Conservation (phyloP, 805 yeast genomes). For the Saccharomycopsis olivae region DNA sequence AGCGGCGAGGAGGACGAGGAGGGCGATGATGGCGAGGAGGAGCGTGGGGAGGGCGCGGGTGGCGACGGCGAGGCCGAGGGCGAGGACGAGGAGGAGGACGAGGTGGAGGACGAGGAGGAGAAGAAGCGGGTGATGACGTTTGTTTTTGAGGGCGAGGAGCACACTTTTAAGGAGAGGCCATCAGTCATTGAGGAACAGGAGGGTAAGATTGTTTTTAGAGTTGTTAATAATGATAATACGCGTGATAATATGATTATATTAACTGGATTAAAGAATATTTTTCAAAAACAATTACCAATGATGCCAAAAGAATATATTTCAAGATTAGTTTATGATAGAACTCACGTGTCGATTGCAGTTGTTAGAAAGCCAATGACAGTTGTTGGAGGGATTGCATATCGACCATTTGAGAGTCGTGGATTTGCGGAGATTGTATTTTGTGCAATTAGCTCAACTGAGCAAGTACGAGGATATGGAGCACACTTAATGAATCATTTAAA, state of each 20-base stretch:
- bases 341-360: slow-evolving; percentile 93
- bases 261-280: slow-evolving; percentile 91
- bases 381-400: slow-evolving; percentile 94
- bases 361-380: slow-evolving; percentile 89
- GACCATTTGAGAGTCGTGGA: slow-evolving; percentile 82
- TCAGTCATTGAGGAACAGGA: slow-evolving; percentile 91
- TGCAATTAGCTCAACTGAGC: slow-evolving; percentile 96
- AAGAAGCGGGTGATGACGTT: slow-evolving; percentile 30
- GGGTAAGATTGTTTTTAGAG: slow-evolving; percentile 89
- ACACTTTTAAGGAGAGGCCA: slow-evolving; percentile 84
- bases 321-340: slow-evolving; percentile 84
- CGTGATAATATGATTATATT: slow-evolving; percentile 81
- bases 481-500: slow-evolving; percentile 96
- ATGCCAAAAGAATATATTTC: slow-evolving; percentile 98
- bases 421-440: slow-evolving; percentile 98
- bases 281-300: slow-evolving; percentile 94
- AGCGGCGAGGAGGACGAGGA: no score
- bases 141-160: slow-evolving; percentile 59
- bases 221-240: slow-evolving; percentile 89
- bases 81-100: slow-evolving; percentile 21
- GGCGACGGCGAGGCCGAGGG: slow-evolving; percentile 20
- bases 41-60: slow-evolving; percentile 6
- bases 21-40: no score
- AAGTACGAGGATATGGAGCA: slow-evolving; percentile 97
- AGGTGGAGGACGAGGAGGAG: slow-evolving; percentile 20